Conservation (phyloP, 1,139 yeast genomes). For the Wickerhamomyces sp. region DNA sequence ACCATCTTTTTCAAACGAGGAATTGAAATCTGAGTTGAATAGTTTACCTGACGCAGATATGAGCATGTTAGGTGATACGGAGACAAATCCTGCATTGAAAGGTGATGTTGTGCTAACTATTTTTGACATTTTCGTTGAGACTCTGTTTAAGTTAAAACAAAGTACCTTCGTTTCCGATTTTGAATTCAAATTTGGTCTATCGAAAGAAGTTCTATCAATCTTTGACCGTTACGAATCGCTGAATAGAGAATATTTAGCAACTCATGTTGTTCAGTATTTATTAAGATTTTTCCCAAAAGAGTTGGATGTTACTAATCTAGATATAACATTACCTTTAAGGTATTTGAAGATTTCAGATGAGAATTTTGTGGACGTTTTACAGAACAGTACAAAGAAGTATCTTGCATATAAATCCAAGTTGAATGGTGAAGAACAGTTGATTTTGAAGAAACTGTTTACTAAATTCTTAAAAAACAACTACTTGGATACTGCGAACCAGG, state of each 20-base stretch:
- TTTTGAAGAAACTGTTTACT: conserved; percentile 43
- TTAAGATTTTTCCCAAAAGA: conserved; percentile 21
- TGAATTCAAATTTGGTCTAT: conserved; percentile 40
- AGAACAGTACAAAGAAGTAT: conserved; percentile 67
- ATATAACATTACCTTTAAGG: conserved; percentile 67
- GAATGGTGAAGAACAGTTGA: conserved; percentile 32
- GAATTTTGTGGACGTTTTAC: conserved; percentile 55
- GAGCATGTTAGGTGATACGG: conserved; percentile 80
- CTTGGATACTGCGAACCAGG: conserved; percentile 30
- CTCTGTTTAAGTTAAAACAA: conserved; percentile 36
- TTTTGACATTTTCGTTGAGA: conserved; percentile 66
- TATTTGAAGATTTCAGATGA: conserved; percentile 35
- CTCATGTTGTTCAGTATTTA: conserved; percentile 57
- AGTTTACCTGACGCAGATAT: conserved; percentile 84
- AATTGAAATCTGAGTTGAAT: conserved; percentile 58
- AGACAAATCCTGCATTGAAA: conserved; percentile 82
- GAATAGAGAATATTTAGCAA: conserved; percentile 62
- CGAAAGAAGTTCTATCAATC: conserved; percentile 45
- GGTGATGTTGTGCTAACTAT: conserved; percentile 87
- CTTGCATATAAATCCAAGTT: conserved; percentile 52
- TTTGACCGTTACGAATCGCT: conserved; percentile 67
- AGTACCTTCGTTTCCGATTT: conserved; percentile 24
- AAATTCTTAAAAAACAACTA: conserved; percentile 36
- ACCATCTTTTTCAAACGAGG: conserved; percentile 46
- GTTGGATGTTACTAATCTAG: conserved; percentile 43